Conservation (phyloP, 2,329 filamentous ascomycete genomes). For the Cordyceps tenuipes region DNA sequence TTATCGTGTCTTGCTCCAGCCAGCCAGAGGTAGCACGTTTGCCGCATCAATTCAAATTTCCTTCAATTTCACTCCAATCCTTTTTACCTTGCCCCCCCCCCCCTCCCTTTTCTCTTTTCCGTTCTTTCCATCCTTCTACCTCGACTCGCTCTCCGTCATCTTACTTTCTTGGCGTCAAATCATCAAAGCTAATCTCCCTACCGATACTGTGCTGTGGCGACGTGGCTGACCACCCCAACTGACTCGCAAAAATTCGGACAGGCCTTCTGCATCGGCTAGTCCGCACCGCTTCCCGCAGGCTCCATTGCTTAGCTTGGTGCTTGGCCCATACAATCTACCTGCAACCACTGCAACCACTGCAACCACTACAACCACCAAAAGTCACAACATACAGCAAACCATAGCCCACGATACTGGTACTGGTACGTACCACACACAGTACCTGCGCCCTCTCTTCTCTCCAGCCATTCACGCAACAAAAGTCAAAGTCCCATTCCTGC, state of each 20-base stretch:
- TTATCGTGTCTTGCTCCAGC: background rate
- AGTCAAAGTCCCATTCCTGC: background rate
- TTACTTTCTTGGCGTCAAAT: background rate
- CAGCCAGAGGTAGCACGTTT: background rate
- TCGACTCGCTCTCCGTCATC: background rate
- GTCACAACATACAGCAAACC: too few relatives aligned
- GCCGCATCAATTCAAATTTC: background rate
- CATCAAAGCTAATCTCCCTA: background rate
- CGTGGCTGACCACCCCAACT: constrained; percentile 10
- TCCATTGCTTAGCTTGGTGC: too few relatives aligned
- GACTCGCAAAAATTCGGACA: constrained; percentile 11
- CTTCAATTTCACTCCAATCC: background rate
- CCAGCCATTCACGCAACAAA: background rate
- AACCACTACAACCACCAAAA: too few relatives aligned
- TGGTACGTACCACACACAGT: too few relatives aligned
- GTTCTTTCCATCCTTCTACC: background rate
- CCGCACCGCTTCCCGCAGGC: background rate
- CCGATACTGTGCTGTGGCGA: constrained; percentile 3
- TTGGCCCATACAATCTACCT: too few relatives aligned
- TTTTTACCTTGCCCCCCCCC: background rate
- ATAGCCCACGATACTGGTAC: background rate
- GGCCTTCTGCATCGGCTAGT: constrained; percentile 6
- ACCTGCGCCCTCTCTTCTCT: background rate
- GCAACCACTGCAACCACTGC: too few relatives aligned
- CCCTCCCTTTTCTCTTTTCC: background rate